Conservation (phyloP, 2,329 filamentous ascomycete species). For the Claviceps maximensis region DNA sequence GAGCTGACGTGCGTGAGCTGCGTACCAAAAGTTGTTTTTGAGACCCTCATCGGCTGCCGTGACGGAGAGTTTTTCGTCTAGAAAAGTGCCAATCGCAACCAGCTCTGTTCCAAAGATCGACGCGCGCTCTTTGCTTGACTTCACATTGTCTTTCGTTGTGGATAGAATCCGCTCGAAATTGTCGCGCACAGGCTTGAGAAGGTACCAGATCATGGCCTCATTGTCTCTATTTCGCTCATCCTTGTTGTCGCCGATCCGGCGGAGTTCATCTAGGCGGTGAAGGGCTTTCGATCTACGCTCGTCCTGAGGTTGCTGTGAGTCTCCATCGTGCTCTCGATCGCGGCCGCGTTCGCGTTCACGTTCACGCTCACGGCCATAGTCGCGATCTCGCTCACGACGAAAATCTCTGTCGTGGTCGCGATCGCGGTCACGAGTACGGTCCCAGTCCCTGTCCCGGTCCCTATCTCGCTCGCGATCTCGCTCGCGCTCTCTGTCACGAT, state of each 20-base stretch:
- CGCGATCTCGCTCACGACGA: slow-evolving; percentile 11
- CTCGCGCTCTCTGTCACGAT: slow-evolving; percentile 8
- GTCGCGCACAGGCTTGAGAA: slow-evolving; percentile 44
- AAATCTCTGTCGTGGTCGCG: slow-evolving; percentile 11
- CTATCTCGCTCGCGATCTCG: neutral
- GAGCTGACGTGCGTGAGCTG: neutral
- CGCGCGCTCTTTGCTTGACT: slow-evolving; percentile 47
- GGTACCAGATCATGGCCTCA: slow-evolving; percentile 33
- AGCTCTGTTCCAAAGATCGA: slow-evolving; percentile 48
- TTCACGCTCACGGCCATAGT: slow-evolving; percentile 14
- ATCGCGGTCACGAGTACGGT: slow-evolving; percentile 10
- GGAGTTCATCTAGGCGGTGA: slow-evolving; percentile 28
- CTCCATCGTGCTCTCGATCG: slow-evolving; percentile 13
- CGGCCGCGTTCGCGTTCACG: slow-evolving; percentile 12
- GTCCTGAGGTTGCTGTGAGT: slow-evolving; percentile 21
- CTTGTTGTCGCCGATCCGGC: slow-evolving; percentile 34
- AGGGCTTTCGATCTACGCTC: slow-evolving; percentile 29
- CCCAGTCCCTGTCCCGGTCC: neutral
- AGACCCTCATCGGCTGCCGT: slow-evolving; percentile 27
- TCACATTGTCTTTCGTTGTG: slow-evolving; percentile 49
- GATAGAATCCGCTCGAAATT: slow-evolving; percentile 46
- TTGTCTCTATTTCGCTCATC: slow-evolving; percentile 32
- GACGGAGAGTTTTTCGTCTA: slow-evolving; percentile 33
- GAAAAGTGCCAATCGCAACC: slow-evolving; percentile 48
- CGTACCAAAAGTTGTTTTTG: slow-evolving; percentile 39